A percentile compares a stretch with the other conserved stretches of the same genome.
These are phyloP conservation scores for Imleria badia DNA, from an alignment of 768 basidiomycete genomes.

Conservation along the genomic window DNA sequence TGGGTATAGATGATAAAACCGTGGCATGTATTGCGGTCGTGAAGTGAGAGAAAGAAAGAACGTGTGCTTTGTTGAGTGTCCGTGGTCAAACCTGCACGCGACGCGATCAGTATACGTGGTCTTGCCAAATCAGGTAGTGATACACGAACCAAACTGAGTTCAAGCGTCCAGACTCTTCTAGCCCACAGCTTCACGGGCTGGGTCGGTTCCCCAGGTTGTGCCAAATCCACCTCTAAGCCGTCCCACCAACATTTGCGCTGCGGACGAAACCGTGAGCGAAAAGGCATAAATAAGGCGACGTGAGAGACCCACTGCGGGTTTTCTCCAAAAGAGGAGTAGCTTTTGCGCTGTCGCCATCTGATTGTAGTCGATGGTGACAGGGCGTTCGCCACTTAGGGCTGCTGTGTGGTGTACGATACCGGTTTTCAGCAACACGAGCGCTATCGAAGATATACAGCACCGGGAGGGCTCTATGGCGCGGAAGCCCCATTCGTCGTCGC, in stretches of 20 bases:
- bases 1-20: slow-evolving; percentile 27
- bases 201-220: slow-evolving; percentile 50
- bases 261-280: neutral
- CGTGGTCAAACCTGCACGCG: slow-evolving; percentile 19
- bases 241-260: slow-evolving; percentile 99
- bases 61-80: slow-evolving; percentile 1
- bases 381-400: slow-evolving; percentile 55
- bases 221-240: slow-evolving; percentile 86
- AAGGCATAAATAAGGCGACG: neutral
- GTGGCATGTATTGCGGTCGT: slow-evolving; percentile 20
- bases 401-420: slow-evolving; percentile 77
- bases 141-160: slow-evolving; percentile 80
- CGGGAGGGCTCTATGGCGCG: slow-evolving; percentile 93
- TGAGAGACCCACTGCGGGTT: slow-evolving; percentile 83
- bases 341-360: slow-evolving; percentile 99
- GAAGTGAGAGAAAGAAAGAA: slow-evolving; percentile 12
- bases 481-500: slow-evolving; percentile 98
- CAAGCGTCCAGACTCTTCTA: slow-evolving; percentile 95
- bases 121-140: neutral
- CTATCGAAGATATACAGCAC: slow-evolving; percentile 98
- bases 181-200: slow-evolving; percentile 90
- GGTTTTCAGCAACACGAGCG: slow-evolving; percentile 94
- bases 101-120: neutral
- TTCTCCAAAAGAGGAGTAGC: slow-evolving; percentile 95
- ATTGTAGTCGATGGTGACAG: slow-evolving; percentile 80